phyloP scores from a whole-genome alignment of 2,329 filamentous ascomycete genomes.

The Monilinia fructicola region DNA sequence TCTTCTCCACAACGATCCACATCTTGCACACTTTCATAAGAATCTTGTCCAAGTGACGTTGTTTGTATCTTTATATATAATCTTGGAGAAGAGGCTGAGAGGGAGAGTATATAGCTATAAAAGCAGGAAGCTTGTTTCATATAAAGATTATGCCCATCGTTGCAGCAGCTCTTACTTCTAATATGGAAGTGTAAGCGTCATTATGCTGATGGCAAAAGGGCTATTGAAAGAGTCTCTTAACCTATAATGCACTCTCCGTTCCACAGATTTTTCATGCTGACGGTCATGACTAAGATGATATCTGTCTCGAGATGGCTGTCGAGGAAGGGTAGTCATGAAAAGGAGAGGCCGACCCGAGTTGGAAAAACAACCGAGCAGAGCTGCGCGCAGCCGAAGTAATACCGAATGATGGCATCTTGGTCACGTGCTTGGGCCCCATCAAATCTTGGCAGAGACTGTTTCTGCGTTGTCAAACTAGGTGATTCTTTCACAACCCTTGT shows the following conservation, averaged over 20 bases:
- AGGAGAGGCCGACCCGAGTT: background rate
- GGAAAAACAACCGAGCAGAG: background rate
- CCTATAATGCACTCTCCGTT: too few relatives aligned
- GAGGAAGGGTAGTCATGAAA: background rate
- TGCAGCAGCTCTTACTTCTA: too few relatives aligned
- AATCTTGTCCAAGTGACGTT: background rate
- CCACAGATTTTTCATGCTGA: too few relatives aligned
- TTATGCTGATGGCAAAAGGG: too few relatives aligned
- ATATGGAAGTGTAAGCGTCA: too few relatives aligned
- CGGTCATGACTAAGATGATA: too few relatives aligned
- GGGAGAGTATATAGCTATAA: too few relatives aligned
- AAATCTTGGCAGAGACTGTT: conserved; percentile 1
- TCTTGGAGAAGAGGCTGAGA: background rate
- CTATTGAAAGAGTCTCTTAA: too few relatives aligned
- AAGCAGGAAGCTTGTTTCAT: too few relatives aligned
- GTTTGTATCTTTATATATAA: background rate
- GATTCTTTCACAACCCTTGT: background rate
- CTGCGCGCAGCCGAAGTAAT: background rate
- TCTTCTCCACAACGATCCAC: too few relatives aligned
- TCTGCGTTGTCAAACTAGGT: conserved; percentile 15
- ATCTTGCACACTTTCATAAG: background rate
- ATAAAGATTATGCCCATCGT: too few relatives aligned
- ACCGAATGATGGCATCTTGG: background rate
- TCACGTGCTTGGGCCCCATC: background rate
- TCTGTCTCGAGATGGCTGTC: too few relatives aligned